Evolutionary conservation across 108 stramenopile species (phyloP).

Genomic region (Discostella pseudostelligera): DNA sequence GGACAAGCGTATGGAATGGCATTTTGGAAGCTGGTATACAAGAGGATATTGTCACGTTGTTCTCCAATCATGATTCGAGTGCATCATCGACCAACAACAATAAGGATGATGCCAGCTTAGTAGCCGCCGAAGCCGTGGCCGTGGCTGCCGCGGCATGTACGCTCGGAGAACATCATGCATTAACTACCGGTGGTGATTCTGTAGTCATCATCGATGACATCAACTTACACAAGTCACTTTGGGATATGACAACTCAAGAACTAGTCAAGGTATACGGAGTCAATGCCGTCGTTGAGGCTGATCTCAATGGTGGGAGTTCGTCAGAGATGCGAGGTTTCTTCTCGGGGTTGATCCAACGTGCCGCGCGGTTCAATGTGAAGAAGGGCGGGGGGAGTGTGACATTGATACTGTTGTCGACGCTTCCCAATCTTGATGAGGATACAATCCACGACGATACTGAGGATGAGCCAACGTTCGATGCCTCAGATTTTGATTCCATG

Average conservation of each 20-base stretch:
- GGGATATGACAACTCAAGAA: constrained; percentile 80
- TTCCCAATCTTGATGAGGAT: constrained; percentile 43
- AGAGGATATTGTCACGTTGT: constrained; percentile 54
- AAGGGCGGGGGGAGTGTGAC: constrained; percentile 84
- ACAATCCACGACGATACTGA: constrained; percentile 23
- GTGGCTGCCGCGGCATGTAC: constrained; percentile 78
- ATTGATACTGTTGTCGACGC: constrained; percentile 60
- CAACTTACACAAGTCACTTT: constrained; percentile 77
- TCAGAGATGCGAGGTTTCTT: constrained; percentile 87
- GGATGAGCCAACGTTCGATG: constrained; percentile 49
- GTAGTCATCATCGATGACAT: constrained; percentile 82
- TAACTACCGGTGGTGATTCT: constrained; percentile 64
- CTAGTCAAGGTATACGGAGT: constrained; percentile 79
- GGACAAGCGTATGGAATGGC: constrained; percentile 31
- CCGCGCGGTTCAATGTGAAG: constrained; percentile 73
- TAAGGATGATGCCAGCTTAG: not conserved
- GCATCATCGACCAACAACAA: not conserved
- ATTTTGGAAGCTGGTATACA: constrained; percentile 52
- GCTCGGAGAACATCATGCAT: constrained; percentile 71
- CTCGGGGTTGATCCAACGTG: constrained; percentile 84
- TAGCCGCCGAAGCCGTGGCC: constrained; percentile 54
- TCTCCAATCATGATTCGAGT: constrained; percentile 33
- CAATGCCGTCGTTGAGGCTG: constrained; percentile 79
- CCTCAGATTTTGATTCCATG: constrained; percentile 68
- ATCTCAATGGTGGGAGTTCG: constrained; percentile 78